phyloP scores from a whole-genome alignment of 192 early-diverging fungal genomes.

The Coemansia sp. region DNA sequence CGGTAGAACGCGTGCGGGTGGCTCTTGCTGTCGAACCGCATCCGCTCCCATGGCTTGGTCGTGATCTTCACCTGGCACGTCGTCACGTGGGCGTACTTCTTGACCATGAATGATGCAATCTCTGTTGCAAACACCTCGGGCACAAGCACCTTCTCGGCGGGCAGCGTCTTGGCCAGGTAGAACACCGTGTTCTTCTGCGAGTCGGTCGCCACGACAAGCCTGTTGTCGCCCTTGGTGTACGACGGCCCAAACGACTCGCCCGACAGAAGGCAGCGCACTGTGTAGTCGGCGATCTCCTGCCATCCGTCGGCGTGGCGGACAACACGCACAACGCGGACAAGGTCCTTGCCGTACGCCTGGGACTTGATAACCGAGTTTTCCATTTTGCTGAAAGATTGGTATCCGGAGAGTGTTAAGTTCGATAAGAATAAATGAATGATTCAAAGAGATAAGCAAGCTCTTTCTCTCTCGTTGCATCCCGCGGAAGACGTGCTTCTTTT shows the following conservation, averaged over 20 bases:
- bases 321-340: constrained; percentile 71
- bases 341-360: constrained; percentile 73
- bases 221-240: constrained; percentile 79
- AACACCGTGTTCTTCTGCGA: constrained; percentile 79
- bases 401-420: neutral
- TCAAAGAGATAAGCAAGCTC: neutral
- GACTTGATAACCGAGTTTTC: constrained; percentile 58
- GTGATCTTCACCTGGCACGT: constrained; percentile 63
- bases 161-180: constrained; percentile 66
- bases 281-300: constrained; percentile 71
- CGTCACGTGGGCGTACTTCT: constrained; percentile 70
- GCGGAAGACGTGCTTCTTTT: neutral
- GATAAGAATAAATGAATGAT: neutral
- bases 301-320: constrained; percentile 57
- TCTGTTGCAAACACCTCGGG: constrained; percentile 73
- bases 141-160: constrained; percentile 62
- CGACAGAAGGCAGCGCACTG: constrained; percentile 60
- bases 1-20: constrained; percentile 73
- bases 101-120: constrained; percentile 68
- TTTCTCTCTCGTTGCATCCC: too few relatives aligned
- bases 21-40: constrained; percentile 58
- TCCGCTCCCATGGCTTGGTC: constrained; percentile 76
- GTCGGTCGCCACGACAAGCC: constrained; percentile 73
- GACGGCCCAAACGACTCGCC: constrained; percentile 62
- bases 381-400: constrained; percentile 22